These are phyloP conservation scores for Ascochyta clinopodiicola DNA, from an alignment of 2,329 filamentous ascomycete species.

Conservation along the genomic window DNA sequence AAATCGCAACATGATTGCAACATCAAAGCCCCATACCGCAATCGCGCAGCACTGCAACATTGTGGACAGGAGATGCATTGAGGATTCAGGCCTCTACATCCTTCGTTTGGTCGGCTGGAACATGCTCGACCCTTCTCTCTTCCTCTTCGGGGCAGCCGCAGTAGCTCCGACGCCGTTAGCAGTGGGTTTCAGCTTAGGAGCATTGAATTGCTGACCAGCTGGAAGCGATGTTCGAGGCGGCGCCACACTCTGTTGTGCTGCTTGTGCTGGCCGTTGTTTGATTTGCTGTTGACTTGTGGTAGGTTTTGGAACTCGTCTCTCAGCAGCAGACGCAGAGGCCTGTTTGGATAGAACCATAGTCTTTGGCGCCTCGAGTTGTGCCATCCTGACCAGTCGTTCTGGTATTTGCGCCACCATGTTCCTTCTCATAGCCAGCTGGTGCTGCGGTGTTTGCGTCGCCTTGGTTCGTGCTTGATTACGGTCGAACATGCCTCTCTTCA, in stretches of 20 bases:
- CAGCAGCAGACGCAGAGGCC: conserved; percentile 32
- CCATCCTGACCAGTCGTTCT: conserved; percentile 41
- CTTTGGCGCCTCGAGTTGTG: conserved; percentile 32
- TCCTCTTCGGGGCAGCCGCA: conserved; percentile 22
- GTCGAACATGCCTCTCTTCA: conserved; percentile 43
- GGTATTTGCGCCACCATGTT: conserved; percentile 36
- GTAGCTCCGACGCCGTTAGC: conserved; percentile 18
- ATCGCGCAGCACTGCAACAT: not conserved
- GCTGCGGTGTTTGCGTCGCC: conserved; percentile 36
- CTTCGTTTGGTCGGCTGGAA: conserved; percentile 23
- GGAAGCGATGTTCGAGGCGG: conserved; percentile 35
- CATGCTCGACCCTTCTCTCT: conserved; percentile 27
- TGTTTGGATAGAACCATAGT: conserved; percentile 36
- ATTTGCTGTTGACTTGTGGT: conserved; percentile 28
- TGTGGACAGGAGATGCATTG: not conserved
- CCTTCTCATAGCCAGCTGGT: conserved; percentile 36
- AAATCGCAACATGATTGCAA: not conserved
- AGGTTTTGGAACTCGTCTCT: conserved; percentile 12
- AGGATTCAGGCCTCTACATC: not conserved
- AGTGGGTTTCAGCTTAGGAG: conserved; percentile 31
- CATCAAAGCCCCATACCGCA: too few relatives aligned
- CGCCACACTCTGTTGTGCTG: conserved; percentile 19
- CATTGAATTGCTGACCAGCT: conserved; percentile 38
- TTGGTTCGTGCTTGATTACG: conserved; percentile 41
- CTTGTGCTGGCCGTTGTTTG: conserved; percentile 27